Conservation (phyloP, 164 flowering plant genomes). For the Vitis cinerea region DNA sequence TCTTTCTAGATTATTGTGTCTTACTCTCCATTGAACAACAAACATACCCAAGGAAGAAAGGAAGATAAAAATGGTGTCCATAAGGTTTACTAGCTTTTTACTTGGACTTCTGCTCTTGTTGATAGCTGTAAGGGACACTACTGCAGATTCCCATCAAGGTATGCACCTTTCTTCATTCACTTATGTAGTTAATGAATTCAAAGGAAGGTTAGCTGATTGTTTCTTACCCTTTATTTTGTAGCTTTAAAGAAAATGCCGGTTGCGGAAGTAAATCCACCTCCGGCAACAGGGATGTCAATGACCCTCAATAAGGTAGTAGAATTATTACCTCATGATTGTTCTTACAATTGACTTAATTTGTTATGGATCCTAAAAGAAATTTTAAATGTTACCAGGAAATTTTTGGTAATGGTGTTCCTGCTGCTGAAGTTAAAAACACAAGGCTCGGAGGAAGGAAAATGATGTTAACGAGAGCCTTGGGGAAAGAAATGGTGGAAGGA, state of each 20-base stretch:
- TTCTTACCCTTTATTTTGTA: background rate
- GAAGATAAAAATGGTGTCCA: constrained; percentile 15
- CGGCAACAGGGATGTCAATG: background rate
- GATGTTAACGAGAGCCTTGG: constrained; percentile 18
- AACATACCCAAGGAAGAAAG: constrained; percentile 5
- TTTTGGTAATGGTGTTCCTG: constrained; percentile 13
- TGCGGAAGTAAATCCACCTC: constrained; percentile 6
- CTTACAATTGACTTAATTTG: background rate
- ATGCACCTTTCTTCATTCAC: background rate
- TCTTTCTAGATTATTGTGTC: no score
- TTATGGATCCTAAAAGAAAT: background rate
- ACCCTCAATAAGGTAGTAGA: constrained; percentile 22
- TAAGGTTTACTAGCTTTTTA: constrained; percentile 12
- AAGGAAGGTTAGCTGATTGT: no score
- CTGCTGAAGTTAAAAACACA: constrained; percentile 5
- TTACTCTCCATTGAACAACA: background rate
- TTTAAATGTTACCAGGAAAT: constrained; percentile 15
- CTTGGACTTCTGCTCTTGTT: constrained; percentile 8
- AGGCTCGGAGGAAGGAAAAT: constrained; percentile 38
- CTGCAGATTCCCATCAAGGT: constrained; percentile 13
- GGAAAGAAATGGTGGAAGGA: constrained; percentile 14
- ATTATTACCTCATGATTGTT: constrained; percentile 1
- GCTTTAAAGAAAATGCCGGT: background rate
- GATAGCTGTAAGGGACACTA: background rate
- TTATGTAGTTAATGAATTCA: background rate